These are phyloP conservation scores for Leishmania gerbilli DNA, from an alignment of 208 protist genomes.

Conservation along the genomic window DNA sequence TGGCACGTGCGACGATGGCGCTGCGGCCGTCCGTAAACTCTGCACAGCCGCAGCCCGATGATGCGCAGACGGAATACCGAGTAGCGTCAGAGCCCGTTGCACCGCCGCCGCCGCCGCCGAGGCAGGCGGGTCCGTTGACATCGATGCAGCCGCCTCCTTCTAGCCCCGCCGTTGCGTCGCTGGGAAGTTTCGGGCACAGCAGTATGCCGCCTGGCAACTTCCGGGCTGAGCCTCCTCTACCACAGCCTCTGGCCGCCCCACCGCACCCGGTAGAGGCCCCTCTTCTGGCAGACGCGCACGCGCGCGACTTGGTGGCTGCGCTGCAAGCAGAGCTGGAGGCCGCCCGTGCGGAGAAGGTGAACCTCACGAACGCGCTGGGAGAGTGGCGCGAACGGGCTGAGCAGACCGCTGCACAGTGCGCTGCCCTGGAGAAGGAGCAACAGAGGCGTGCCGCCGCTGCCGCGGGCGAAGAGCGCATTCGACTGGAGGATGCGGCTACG, in stretches of 20 bases:
- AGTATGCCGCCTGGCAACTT: neutral
- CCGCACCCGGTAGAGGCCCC: neutral
- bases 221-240: neutral
- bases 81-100: neutral
- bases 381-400: conserved; percentile 32
- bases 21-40: neutral
- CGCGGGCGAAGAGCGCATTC: conserved; percentile 3
- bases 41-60: neutral
- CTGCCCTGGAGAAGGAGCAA: conserved; percentile 9
- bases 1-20: neutral
- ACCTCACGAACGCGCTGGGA: neutral
- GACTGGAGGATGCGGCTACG: conserved; percentile 1
- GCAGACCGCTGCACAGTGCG: conserved; percentile 18
- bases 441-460: conserved; percentile 1
- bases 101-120: too few relatives aligned
- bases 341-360: conserved; percentile 5
- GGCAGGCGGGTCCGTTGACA: neutral
- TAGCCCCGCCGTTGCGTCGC: neutral
- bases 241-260: neutral
- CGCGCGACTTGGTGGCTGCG: conserved; percentile 1
- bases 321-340: conserved; percentile 30
- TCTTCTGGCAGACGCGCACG: neutral
- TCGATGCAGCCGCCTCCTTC: neutral
- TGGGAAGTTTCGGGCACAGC: neutral
- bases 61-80: neutral